Conservation (phyloP, 306 rosid species). For the Fagus sylvatica region DNA sequence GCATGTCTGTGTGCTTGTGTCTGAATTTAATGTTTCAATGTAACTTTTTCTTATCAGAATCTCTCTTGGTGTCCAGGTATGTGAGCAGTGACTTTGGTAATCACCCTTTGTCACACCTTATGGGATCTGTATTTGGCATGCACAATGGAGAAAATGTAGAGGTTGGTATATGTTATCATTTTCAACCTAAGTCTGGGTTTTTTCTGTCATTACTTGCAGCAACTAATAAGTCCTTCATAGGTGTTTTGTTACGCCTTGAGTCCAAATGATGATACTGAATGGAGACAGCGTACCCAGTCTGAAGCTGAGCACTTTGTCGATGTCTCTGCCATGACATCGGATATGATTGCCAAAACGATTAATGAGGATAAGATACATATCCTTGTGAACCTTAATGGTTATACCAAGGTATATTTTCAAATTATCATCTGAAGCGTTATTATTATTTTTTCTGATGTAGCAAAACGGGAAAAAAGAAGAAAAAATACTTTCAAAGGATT, state of each 20-base stretch:
- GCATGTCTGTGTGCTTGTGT: too few relatives aligned
- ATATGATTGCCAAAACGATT: constrained; percentile 84
- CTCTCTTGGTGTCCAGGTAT: constrained; percentile 35
- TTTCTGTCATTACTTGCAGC: too few relatives aligned
- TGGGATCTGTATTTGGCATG: constrained; percentile 99
- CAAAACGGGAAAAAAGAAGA: too few relatives aligned
- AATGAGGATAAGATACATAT: constrained; percentile 81
- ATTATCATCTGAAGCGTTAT: not conserved
- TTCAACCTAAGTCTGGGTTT: not conserved
- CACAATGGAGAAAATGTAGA: constrained; percentile 77
- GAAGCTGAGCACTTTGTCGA: constrained; percentile 92
- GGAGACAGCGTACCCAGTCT: constrained; percentile 91
- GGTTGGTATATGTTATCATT: constrained; percentile 41
- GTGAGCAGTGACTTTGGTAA: constrained; percentile 71
- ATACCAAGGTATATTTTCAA: constrained; percentile 71
- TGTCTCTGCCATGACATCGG: constrained; percentile 90
- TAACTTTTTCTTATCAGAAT: not conserved
- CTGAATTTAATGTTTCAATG: too few relatives aligned
- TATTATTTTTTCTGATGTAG: not conserved
- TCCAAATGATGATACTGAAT: constrained; percentile 86
- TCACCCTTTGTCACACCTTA: constrained; percentile 80
- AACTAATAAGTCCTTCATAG: constrained; percentile 26
- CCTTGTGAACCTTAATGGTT: constrained; percentile 92
- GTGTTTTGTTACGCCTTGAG: constrained; percentile 96
- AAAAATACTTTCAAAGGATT: too few relatives aligned